phyloP scores from a whole-genome alignment of 129 eudicot genomes.

The sunflower (Helianthus annuus) region HanXRQr2.0-SUNRISE NC_035445.2:14685001-14685500 shows the following conservation, averaged over 20 bases:
- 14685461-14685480: constrained; percentile 12
- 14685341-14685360: no score
- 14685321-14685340: constrained; percentile 38
- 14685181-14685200: constrained; percentile 35
- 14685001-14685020: no score
- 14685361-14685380: no score
- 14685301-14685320: constrained; percentile 22
- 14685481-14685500: neutral
- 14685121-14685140: no score
- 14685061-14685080: no score
- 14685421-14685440: no score
- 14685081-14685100: no score
- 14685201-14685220: constrained; percentile 37
- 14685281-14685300: constrained; percentile 17
- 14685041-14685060: no score
- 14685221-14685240: constrained; percentile 8
- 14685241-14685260: constrained; percentile 11
- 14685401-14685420: no score
- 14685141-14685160: neutral
- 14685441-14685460: constrained; percentile 21
- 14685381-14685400: no score
- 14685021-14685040: no score
- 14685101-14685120: no score
- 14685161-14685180: constrained; percentile 15
- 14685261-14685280: constrained; percentile 14